Conservation (phyloP, 2,329 filamentous ascomycete genomes). For the Magnaporthiopsis rhizophila region DNA sequence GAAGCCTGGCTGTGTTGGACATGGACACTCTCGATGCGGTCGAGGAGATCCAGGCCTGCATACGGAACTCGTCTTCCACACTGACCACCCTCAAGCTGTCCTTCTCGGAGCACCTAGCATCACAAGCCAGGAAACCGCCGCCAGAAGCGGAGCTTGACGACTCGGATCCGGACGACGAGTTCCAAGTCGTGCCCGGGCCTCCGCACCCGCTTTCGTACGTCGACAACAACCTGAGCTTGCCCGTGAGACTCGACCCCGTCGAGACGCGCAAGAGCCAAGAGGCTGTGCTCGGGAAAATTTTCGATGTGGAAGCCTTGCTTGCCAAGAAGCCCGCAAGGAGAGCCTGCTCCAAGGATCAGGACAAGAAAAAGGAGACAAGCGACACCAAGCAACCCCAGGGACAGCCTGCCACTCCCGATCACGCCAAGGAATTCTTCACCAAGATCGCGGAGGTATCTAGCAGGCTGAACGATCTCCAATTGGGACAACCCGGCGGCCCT, state of each 20-base stretch:
- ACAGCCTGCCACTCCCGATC: constrained; percentile 16
- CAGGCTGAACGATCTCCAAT: constrained; percentile 33
- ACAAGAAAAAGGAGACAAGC: constrained; percentile 6
- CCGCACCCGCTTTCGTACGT: constrained; percentile 16
- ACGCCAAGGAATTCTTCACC: constrained; percentile 26
- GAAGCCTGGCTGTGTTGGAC: constrained; percentile 46
- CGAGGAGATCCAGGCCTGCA: constrained; percentile 45
- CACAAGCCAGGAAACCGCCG: constrained; percentile 34
- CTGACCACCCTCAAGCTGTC: constrained; percentile 49
- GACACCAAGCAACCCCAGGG: constrained; percentile 19
- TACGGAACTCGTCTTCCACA: constrained; percentile 46
- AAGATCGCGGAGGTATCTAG: constrained; percentile 31
- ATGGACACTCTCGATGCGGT: constrained; percentile 51
- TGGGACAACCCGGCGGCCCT: constrained; percentile 16
- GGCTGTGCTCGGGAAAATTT: constrained; percentile 41
- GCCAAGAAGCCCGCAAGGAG: constrained; percentile 24
- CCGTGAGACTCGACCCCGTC: constrained; percentile 38
- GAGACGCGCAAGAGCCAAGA: constrained; percentile 50
- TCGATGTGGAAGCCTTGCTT: constrained; percentile 38
- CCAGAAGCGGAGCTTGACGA: constrained; percentile 29
- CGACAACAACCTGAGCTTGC: constrained; percentile 29
- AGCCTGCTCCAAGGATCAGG: constrained; percentile 16
- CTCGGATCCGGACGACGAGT: constrained; percentile 47
- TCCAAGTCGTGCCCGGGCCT: constrained; percentile 32
- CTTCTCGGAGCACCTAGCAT: constrained; percentile 45